Conservation (phyloP, 371 early-diverging fungal species). For the Mortierella sp. region DNA sequence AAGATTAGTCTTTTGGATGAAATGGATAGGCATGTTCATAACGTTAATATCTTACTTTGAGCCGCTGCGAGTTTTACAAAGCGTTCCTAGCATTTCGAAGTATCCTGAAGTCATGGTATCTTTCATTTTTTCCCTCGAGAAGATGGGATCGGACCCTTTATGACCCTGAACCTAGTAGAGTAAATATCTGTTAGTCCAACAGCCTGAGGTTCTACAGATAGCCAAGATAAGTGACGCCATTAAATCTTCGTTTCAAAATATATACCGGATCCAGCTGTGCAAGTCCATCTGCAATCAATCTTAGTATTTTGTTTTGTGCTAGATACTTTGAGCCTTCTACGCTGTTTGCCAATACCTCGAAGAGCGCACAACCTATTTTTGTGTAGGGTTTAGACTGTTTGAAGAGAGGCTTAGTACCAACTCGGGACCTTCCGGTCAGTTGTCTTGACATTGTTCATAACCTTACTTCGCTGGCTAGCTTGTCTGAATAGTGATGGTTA, state of each 20-base stretch:
- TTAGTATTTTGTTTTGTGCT: conserved; percentile 74
- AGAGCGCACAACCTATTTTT: conserved; percentile 74
- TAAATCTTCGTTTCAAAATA: background rate
- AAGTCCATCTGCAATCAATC: conserved; percentile 78
- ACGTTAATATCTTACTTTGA: conserved; percentile 57
- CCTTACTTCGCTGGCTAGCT: conserved; percentile 55
- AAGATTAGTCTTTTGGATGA: background rate
- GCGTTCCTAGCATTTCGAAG: conserved; percentile 80
- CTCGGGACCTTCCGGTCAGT: background rate
- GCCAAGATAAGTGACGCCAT: no score
- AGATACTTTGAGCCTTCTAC: conserved; percentile 78
- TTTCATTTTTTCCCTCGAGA: conserved; percentile 83
- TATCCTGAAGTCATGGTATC: conserved; percentile 81
- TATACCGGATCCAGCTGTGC: conserved; percentile 78
- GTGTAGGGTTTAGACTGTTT: conserved; percentile 64
- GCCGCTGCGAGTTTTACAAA: conserved; percentile 77
- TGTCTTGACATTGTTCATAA: background rate
- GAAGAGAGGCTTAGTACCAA: no score
- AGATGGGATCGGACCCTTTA: conserved; percentile 74
- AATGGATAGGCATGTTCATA: background rate
- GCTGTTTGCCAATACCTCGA: conserved; percentile 71
- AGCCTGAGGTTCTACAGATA: no score
- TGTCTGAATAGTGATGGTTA: conserved; percentile 80
- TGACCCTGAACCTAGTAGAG: conserved; percentile 53
- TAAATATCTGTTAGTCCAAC: background rate